Base-by-base conservation (phyloP, 495 filamentous ascomycete species). In the Cercophora samala region DNA sequence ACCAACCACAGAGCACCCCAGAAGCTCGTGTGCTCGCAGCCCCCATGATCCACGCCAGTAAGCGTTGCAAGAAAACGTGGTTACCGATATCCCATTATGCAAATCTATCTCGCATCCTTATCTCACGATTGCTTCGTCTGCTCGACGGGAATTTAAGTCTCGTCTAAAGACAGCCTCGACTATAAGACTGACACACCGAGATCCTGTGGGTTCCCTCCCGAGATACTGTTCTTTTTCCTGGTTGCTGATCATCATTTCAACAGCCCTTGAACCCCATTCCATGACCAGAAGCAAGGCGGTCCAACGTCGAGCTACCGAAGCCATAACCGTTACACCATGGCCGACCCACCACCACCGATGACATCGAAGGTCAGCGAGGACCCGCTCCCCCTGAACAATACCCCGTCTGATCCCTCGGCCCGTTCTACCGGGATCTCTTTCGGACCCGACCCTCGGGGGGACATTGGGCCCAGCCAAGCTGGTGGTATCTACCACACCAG, bases 401-500 rank as follows among this genome's bases (percentile, higher is more conserved):
- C 15, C 52, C 42, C 67, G 3, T 60, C 29, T 15, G 56, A 58
- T 1, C 22, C 59, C 15, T 17, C 46, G 6, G 63, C 58, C 17
- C 56, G 52, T 24, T 66, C 70, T 8, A 67, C 67, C 18, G 67
- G 64, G 3, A 55, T 62, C 17, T 13, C 60, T 9, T 62, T 62
- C n/a, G 29, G 60, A n/a, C 60, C 60, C 5, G 60, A 62, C 26
- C 5, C 15, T 2, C 29, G 60, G n/a, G 17, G 17, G n/a, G 60
- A 62, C n/a, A 25, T 37, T 5, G 25, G 29, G 32, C 13, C 46
- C 11, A 60, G 15, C 8, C 62, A 66, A 1, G 73, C 75, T n/a
- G 79, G 77, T 13, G 77, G 79, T 37, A 72, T 81, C 15, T 81
- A 74, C 74, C 70, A 76, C 66, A 74, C 78, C n/a, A 76, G 78